Percentiles rank a stretch among this genome's conserved stretches.
Conservation (phyloP, 345 rosid genomes). For the Melaleuca alternifolia region DNA sequence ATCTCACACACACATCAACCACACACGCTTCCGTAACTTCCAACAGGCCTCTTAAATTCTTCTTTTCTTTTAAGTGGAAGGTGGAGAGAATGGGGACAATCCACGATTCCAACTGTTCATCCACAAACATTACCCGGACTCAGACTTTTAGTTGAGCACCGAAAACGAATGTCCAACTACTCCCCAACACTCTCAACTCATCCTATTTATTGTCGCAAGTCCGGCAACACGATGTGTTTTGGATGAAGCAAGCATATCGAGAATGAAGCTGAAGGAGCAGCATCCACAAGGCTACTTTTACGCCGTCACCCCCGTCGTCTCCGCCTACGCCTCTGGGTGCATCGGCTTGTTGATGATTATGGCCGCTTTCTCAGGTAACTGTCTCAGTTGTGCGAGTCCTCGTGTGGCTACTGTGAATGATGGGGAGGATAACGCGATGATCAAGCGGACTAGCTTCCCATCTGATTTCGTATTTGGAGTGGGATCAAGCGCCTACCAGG, state of each 20-base stretch:
- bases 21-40: no score
- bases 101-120: background rate
- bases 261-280: background rate
- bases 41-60: background rate
- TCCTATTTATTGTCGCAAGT: background rate
- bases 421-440: background rate
- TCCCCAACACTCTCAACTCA: background rate
- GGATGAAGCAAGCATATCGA: background rate
- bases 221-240: background rate
- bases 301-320: background rate
- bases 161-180: background rate
- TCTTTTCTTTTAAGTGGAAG: background rate
- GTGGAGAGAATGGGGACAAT: background rate
- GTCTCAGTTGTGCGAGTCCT: background rate
- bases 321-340: background rate
- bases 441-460: slow-evolving; percentile 12
- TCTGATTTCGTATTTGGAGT: slow-evolving; percentile 9
- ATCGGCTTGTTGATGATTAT: background rate
- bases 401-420: background rate
- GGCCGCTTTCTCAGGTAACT: background rate
- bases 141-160: background rate
- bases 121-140: background rate
- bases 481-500: slow-evolving; percentile 14
- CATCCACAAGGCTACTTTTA: background rate
- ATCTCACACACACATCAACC: no score